Evolutionary conservation across 2,329 filamentous ascomycete genomes (phyloP), one percentile per base, ranked within the genome.

Genomic region (Aspergillus aculeatinus): DNA sequence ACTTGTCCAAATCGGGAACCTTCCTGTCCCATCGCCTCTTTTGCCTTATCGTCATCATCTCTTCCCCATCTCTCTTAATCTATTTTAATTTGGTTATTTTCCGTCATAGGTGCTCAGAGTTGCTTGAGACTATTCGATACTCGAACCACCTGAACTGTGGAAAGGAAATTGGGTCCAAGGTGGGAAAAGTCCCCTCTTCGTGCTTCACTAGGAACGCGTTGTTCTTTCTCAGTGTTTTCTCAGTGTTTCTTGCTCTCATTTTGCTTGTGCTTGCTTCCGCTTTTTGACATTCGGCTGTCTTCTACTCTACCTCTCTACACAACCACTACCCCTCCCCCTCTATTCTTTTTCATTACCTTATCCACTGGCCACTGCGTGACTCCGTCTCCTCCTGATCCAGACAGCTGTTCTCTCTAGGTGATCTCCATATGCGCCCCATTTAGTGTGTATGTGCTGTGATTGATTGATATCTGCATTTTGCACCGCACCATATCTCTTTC

Each of bases 391-490:
- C 60, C 53, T 58, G 57, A 58, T 62, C 51, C 55, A 63, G 58
- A 62, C 59, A 62, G 57, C 56, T 62, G 60, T 63, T 58, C 47
- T 33, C 33, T 39, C 39, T 54, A 47, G 21, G 51, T 54, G 44
- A 23, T 55, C n/a, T 44, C 51, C 55, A 55, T 58, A 55, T 35
- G 58, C 55, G 61, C 60, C 33, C 61, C 57, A 52, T 59, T 52
- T 44, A 47, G 51, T 52, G 48, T 58, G 48, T 58, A 48, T 58
- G 51, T 47, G 57, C 31, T 39, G 23, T 58, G 56, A 49, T 29
- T 51, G 61, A 59, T 58, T 59, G 59, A 63, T 63, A 63, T 57
- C 57, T 51, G 52, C 47, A 48, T 31, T 27, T 27, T 49, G 29
- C 48, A 52, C 44, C 51, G 35, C 47, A 55, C 55, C 29, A 35